phyloP scores from a whole-genome alignment of 257 asterid species.

The Solanum corneliomulleri region DNA sequence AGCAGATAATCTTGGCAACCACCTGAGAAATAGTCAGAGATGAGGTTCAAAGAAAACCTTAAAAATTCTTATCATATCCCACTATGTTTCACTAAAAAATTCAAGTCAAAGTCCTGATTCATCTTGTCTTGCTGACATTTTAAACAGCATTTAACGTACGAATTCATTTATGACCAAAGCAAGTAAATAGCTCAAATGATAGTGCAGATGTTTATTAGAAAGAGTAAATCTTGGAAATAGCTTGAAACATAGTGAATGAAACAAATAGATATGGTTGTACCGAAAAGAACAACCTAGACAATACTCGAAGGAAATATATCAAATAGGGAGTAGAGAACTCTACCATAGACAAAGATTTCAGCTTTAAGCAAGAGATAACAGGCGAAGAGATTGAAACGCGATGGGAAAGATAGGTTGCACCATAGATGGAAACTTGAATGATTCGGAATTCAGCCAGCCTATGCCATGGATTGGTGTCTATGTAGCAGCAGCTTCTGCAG shows the following conservation, averaged over 20 bases:
- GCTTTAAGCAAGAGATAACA: neutral
- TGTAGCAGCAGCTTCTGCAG: slow-evolving; percentile 56
- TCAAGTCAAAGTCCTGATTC: neutral
- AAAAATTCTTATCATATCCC: neutral
- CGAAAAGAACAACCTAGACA: neutral
- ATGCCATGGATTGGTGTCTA: slow-evolving; percentile 68
- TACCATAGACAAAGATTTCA: neutral
- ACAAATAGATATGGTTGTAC: neutral
- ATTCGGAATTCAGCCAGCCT: slow-evolving; percentile 43
- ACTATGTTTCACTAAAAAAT: neutral
- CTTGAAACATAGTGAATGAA: neutral
- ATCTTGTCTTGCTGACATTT: neutral
- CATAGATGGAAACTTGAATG: slow-evolving; percentile 26
- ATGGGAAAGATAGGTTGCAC: slow-evolving; percentile 24
- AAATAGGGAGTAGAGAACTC: neutral
- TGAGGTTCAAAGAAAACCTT: neutral
- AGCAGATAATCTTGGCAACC: neutral
- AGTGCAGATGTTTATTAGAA: neutral
- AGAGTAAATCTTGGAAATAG: neutral
- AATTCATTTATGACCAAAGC: neutral
- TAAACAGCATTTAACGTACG: neutral
- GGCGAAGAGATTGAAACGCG: neutral
- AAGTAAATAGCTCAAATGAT: neutral
- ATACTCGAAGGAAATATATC: neutral
- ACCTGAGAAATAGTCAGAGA: neutral